Percentiles rank a stretch among this genome's conserved stretches.
These are phyloP conservation scores for Hirsutella rhossiliensis DNA, from an alignment of 2,329 filamentous ascomycete species.

Conservation along the genomic window DNA sequence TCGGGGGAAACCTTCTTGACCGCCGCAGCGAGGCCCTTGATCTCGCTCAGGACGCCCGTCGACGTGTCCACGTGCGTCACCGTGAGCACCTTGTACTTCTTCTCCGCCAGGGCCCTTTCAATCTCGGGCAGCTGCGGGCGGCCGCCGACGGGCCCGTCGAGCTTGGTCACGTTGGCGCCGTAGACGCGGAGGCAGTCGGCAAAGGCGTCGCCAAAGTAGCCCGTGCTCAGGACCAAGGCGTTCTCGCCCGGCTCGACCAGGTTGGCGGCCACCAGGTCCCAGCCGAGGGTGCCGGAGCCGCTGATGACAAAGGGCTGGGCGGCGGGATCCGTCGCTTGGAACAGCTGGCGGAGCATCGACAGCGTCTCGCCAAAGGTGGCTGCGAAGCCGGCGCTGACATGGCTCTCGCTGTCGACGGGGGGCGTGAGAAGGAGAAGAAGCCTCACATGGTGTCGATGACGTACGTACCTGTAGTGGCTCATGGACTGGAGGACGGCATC, in stretches of 20 bases:
- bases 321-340: slow-evolving; percentile 72
- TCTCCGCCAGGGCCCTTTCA: slow-evolving; percentile 77
- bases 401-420: slow-evolving; percentile 63
- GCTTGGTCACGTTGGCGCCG: slow-evolving; percentile 77
- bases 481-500: slow-evolving; percentile 92
- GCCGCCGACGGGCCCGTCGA: slow-evolving; percentile 80
- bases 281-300: slow-evolving; percentile 89
- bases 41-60: slow-evolving; percentile 86
- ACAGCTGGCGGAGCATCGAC: slow-evolving; percentile 78
- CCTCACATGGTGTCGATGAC: slow-evolving; percentile 5
- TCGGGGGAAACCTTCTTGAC: slow-evolving; percentile 81
- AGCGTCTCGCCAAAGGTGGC: slow-evolving; percentile 84
- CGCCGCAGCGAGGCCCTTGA: slow-evolving; percentile 71
- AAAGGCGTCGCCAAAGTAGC: slow-evolving; percentile 95
- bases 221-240: slow-evolving; percentile 84
- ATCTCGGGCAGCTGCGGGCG: slow-evolving; percentile 79
- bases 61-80: slow-evolving; percentile 97
- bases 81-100: slow-evolving; percentile 87
- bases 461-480: slow-evolving; percentile 75
- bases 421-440: slow-evolving; percentile 1
- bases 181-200: slow-evolving; percentile 87
- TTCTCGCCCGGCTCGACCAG: slow-evolving; percentile 81
- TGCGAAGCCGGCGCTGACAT: slow-evolving; percentile 83
- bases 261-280: slow-evolving; percentile 94
- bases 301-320: slow-evolving; percentile 90